Evolutionary conservation across 2,329 filamentous ascomycete genomes (phyloP), one percentile per base, ranked within the genome.

Genomic region (Peltaster fructicola): DNA sequence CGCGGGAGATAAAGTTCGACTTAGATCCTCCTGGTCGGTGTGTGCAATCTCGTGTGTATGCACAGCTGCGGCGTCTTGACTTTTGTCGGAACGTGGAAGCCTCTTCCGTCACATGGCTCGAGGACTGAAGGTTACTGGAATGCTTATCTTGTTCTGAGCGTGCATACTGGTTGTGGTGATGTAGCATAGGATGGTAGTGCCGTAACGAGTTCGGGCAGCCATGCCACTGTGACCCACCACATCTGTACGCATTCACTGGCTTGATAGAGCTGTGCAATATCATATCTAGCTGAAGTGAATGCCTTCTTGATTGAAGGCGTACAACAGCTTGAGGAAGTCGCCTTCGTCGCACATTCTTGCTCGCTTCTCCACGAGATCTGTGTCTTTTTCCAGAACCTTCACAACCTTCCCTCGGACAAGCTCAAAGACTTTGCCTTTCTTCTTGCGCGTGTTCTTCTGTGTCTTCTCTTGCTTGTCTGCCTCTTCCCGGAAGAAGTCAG

Each of bases 321-420:
- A 70, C 34, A 92, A 53, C 36, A 93, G 51, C 39, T 73, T 73
- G 47, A 98, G 54, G 46, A 93, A 95, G 42, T 92, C 84, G 25
- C 77, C 84, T 54, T 95, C 81, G 44, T 93, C 82, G 44, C 82
- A 90, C 59, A 88, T 73, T 32, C 80, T 66, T 7, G 84, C 68
- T 36, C 85, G 63, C 56, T 77, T 80, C 32, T 91, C 80, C 3
- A 73, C 74, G 26, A 95, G 59, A 23, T 71, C 66, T 0, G 84
- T 92, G 29, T 75, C 72, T 35, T 75, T 68, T 45, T 85, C 75
- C 11, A 95, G 60, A 11, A 93, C 81, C 46, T 74, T 79, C 41
- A 75, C 63, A 21, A 95, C 75, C 56, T 95, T 95, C 41, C 76
- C 68, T 36, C 74, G 67, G n/a, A 98, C 75, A 16, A 93, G 52